Conservation (phyloP, 768 basidiomycete species). For the Pulveroboletus sp. region DNA sequence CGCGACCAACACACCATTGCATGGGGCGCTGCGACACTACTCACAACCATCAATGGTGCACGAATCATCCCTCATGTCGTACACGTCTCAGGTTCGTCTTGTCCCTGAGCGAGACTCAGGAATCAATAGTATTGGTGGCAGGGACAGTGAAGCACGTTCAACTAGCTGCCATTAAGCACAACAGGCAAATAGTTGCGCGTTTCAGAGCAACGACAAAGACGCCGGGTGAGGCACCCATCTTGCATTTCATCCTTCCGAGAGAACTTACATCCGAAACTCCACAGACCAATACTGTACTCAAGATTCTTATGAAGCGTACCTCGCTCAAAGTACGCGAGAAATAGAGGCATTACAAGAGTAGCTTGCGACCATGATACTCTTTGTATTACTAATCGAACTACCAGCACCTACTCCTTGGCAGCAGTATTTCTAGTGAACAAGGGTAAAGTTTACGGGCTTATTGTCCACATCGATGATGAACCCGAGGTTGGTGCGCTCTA, state of each 20-base stretch:
- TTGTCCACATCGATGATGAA: no score
- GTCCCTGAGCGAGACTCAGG: neutral
- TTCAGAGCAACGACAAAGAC: conserved; percentile 53
- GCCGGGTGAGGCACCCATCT: conserved; percentile 39
- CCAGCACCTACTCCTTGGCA: no score
- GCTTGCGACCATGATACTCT: no score
- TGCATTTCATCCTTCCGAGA: no score
- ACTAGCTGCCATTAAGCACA: conserved; percentile 69
- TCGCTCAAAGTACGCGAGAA: conserved; percentile 54
- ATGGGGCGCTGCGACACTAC: conserved; percentile 73
- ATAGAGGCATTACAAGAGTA: conserved; percentile 67
- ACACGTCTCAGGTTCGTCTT: conserved; percentile 66
- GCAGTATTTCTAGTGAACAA: no score
- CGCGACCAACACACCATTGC: conserved; percentile 76
- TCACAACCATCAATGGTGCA: conserved; percentile 57
- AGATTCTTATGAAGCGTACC: conserved; percentile 57
- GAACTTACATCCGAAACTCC: no score
- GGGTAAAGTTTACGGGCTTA: no score
- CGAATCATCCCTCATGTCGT: conserved; percentile 71
- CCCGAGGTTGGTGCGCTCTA: no score
- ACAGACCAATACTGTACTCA: conserved; percentile 46
- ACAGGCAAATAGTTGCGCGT: conserved; percentile 65
- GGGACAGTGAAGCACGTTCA: conserved; percentile 88
- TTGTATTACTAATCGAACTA: no score
- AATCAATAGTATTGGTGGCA: conserved; percentile 25